Evolutionary conservation across 352 stramenopile species (phyloP).

Genomic region (Blastocystis sp.): DNA sequence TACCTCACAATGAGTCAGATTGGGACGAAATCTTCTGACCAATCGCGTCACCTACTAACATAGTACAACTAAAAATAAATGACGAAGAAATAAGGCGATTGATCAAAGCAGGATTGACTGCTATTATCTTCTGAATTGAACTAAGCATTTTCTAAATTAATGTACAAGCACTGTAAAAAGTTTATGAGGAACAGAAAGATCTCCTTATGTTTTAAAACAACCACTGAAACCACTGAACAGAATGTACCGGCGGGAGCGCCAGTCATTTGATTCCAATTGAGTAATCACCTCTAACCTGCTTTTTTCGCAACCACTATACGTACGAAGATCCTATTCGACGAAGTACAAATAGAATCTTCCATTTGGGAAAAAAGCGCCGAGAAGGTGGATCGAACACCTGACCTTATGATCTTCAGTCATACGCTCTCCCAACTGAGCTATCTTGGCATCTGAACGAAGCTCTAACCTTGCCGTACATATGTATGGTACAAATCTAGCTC

Average conservation of each 20-base stretch:
- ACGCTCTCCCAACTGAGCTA: slow-evolving; percentile 61
- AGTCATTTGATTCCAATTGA: neutral
- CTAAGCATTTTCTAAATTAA: neutral
- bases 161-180: neutral
- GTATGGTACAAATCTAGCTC: too few relatives aligned
- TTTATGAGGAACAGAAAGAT: neutral
- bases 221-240: too few relatives aligned
- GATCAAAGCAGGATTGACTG: neutral
- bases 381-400: slow-evolving; percentile 61
- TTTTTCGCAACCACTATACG: too few relatives aligned
- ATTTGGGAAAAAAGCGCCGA: slow-evolving; percentile 36
- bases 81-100: neutral
- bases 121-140: neutral
- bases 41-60: slow-evolving; percentile 22
- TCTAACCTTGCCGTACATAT: too few relatives aligned
- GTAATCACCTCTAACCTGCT: too few relatives aligned
- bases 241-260: neutral
- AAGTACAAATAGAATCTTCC: too few relatives aligned
- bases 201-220: too few relatives aligned
- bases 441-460: neutral
- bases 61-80: slow-evolving; percentile 4
- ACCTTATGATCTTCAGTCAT: slow-evolving; percentile 62
- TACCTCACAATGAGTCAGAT: neutral
- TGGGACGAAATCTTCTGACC: neutral
- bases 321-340: too few relatives aligned